Evolutionary conservation across 1,284 basidiomycete genomes (phyloP).

Genomic region (Peniophora sp.): DNA sequence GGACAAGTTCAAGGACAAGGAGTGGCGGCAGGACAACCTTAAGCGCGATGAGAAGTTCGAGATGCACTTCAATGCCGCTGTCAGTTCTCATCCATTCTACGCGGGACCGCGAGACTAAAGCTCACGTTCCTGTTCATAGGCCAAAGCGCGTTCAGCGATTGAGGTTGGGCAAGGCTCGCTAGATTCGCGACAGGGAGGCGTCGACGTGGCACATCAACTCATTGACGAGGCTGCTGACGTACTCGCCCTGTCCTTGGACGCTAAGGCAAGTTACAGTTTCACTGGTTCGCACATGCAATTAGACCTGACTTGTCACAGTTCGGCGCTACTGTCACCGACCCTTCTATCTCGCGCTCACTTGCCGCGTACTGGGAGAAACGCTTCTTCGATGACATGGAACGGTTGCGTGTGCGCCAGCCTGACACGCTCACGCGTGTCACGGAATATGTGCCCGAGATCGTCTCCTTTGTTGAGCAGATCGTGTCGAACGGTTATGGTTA

Average conservation of each 20-base stretch:
- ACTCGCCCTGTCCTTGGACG: slow-evolving; percentile 68
- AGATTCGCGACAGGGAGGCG: slow-evolving; percentile 29
- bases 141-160: slow-evolving; percentile 45
- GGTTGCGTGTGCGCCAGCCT: slow-evolving; percentile 80
- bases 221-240: slow-evolving; percentile 74
- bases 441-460: slow-evolving; percentile 96
- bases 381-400: slow-evolving; percentile 92
- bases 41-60: slow-evolving; percentile 86
- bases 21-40: slow-evolving; percentile 66
- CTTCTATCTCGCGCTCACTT: slow-evolving; percentile 76
- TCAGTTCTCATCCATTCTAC: slow-evolving; percentile 28
- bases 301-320: slow-evolving; percentile 36
- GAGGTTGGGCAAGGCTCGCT: slow-evolving; percentile 32
- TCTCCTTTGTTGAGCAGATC: slow-evolving; percentile 82
- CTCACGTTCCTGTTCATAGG: slow-evolving; percentile 26
- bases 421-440: slow-evolving; percentile 93
- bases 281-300: not conserved
- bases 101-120: slow-evolving; percentile 10
- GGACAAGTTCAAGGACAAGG: slow-evolving; percentile 38
- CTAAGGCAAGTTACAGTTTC: slow-evolving; percentile 42
- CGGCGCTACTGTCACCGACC: slow-evolving; percentile 80
- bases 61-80: slow-evolving; percentile 76
- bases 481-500: slow-evolving; percentile 90
- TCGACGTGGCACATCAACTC: slow-evolving; percentile 48
- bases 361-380: slow-evolving; percentile 87